phyloP scores from a whole-genome alignment of 164 flowering plant species.

The Platanus orientalis region DNA sequence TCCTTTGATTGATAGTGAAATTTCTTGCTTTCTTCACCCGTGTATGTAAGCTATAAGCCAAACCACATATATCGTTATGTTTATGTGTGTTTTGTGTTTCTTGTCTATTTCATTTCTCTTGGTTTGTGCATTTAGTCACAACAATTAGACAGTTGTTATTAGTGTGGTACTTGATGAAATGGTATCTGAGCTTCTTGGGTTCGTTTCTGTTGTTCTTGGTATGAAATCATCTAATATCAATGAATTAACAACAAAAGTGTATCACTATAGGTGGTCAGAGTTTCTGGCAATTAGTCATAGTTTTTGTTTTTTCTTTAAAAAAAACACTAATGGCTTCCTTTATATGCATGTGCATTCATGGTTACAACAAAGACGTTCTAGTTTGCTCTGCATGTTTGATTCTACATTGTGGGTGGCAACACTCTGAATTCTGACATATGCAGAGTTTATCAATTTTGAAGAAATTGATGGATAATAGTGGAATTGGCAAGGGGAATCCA shows the following conservation, averaged over 20 bases:
- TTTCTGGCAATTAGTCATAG: neutral
- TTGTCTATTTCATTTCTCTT: too few species aligned
- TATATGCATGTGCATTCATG: too few species aligned
- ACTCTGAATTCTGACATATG: conserved; percentile 19
- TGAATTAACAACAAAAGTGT: conserved; percentile 68
- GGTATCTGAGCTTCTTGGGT: conserved; percentile 50
- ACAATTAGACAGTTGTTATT: too few species aligned
- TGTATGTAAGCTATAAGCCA: too few species aligned
- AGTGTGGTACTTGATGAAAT: conserved; percentile 54
- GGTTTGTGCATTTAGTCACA: too few species aligned
- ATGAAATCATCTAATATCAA: conserved; percentile 36
- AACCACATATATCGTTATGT: too few species aligned
- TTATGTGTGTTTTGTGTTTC: too few species aligned
- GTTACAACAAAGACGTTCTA: too few species aligned
- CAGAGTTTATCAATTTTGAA: conserved; percentile 70
- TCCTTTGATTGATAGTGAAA: too few species aligned
- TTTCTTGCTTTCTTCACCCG: too few species aligned
- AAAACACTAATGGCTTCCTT: too few species aligned
- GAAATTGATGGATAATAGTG: conserved; percentile 50
- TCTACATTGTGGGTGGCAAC: neutral
- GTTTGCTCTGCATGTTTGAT: conserved; percentile 1
- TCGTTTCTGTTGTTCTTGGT: conserved; percentile 30
- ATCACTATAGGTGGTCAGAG: neutral
- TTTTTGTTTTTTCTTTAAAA: too few species aligned
- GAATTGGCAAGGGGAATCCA: conserved; percentile 38